Base-by-base conservation (phyloP, 768 basidiomycete species). In the Lepiota brunneoincarnata region DNA sequence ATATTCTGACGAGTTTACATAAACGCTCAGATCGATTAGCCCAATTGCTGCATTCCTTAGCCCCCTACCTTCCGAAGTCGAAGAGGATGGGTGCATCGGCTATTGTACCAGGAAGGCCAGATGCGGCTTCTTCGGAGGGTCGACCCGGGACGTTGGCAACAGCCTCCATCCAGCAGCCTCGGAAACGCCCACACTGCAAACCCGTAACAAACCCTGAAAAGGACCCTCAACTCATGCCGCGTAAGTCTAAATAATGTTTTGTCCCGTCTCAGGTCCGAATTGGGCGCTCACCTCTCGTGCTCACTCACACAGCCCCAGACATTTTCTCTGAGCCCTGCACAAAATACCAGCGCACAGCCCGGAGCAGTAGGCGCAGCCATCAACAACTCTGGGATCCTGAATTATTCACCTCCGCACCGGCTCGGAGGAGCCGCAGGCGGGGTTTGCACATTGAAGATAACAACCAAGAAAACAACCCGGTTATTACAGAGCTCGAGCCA, bases 41-140 rank as follows among this genome's bases (percentile, higher is more conserved):
- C 43, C 62, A 62, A 28, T 61, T 75, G 48, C 62, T 77, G 3
- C 65, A 70, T 49, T 74, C 74, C 24, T 59, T 70, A 49, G 71
- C 67, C 12, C 64, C 68, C 51, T 60, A 51, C 14, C 69, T 72
- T 50, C 56, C 58, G 21, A 64, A 69, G 17, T 45, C 34, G 49
- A 51, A 31, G 31, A 10, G 59, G 49, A 61, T 49, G 50, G 64
- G 59, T 17, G 60, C 51, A 20, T 26, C 47, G 20, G 52, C 34
- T 14, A 42, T 26, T 26, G 28, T 18, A 12, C 23, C 23, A 20
- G 37, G 37, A 40, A 46, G 49, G 43, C 52, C 14, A 49, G 39
- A 31, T 44, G 44, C 50, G 50, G 52, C 18, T 21, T 44, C 38
- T 48, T 47, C 54, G 31, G 35, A 54, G 24, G 36, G 17, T n/a